Base-by-base conservation (phyloP, 345 rosid genomes). In the Camelina sativa region DNA sequence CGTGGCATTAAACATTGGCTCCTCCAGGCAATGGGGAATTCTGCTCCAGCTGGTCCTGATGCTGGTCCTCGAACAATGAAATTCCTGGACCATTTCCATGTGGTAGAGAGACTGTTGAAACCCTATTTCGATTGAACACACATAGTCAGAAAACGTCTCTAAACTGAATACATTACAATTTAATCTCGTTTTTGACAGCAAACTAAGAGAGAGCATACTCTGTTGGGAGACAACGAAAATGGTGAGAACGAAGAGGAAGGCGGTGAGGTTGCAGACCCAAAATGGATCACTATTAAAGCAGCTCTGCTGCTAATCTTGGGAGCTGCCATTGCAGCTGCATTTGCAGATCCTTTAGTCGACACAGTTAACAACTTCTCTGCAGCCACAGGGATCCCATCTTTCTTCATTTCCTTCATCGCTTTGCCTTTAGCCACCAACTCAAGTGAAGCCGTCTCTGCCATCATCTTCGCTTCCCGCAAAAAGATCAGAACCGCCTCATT, bases 301-400 rank as follows among this genome's bases (percentile, higher is more conserved):
- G 85, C 78, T 19, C 30, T 86, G 43, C 11, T 90, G 80, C 75
- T 95, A 84, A 69, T 92, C 38, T n/a, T 88, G 11, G 99, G 99
- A 72, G 83, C 97, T 48, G 0, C 84, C 53, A 86, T 95, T 73
- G 97, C 98, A 12, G 99, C 94, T 80, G 92, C 73, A 11, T 90
- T 95, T 75, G 99, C 99, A 8, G 99, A 95, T 82, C 97, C 98
- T 34, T 85, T 92, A n/a, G 99, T 92, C 2, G 99, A 95, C 73
- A 92, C 86, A 4, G 97, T 92, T 17, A 90, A 92, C 74, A 84
- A 92, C 78, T 92, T 92, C 76, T 95, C 98, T 1, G 82, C 76
- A 65, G 96, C 97, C 6, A 92, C 99, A n/a, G 86, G 91, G 60
- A 92, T 95, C 73, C 97, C 99, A 12, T 78, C 98, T 66, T 95